Conservation (phyloP, 148 eudicot species). For the Tetragonia tetragonoides region DNA sequence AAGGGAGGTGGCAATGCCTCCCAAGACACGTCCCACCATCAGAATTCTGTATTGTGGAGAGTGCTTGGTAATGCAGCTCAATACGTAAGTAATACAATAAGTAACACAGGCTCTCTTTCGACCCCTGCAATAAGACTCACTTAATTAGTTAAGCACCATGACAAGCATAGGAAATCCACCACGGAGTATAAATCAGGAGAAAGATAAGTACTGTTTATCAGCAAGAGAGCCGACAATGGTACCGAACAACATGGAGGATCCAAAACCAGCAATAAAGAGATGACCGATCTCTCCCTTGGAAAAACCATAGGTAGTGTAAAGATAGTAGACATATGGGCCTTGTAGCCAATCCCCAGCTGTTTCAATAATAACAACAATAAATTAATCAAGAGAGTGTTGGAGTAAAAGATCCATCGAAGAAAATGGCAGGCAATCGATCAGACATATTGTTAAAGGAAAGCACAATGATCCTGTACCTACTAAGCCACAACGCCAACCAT, state of each 20-base stretch:
- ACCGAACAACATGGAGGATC: slow-evolving; percentile 98
- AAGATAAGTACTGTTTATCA: slow-evolving; percentile 64
- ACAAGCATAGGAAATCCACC: neutral
- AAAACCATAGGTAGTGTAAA: slow-evolving; percentile 84
- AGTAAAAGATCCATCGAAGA: neutral
- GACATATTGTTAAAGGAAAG: neutral
- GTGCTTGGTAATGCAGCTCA: slow-evolving; percentile 92
- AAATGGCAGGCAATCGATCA: neutral
- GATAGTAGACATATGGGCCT: slow-evolving; percentile 93
- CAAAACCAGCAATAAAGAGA: slow-evolving; percentile 96
- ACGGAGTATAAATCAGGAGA: neutral
- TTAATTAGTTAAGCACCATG: slow-evolving; percentile 9
- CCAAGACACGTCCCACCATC: slow-evolving; percentile 90
- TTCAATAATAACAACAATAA: neutral
- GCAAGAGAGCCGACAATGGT: slow-evolving; percentile 94
- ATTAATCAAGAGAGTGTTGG: neutral
- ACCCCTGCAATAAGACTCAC: slow-evolving; percentile 48
- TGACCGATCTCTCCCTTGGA: slow-evolving; percentile 91
- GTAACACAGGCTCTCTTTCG: slow-evolving; percentile 92
- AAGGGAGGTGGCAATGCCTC: slow-evolving; percentile 95
- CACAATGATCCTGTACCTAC: neutral
- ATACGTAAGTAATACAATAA: slow-evolving; percentile 81
- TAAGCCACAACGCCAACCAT: neutral
- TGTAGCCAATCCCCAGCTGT: slow-evolving; percentile 98
- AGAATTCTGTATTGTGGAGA: slow-evolving; percentile 80